phyloP scores from a whole-genome alignment of 2,329 filamentous ascomycete species.

The Sordariomycetes sp. region DNA sequence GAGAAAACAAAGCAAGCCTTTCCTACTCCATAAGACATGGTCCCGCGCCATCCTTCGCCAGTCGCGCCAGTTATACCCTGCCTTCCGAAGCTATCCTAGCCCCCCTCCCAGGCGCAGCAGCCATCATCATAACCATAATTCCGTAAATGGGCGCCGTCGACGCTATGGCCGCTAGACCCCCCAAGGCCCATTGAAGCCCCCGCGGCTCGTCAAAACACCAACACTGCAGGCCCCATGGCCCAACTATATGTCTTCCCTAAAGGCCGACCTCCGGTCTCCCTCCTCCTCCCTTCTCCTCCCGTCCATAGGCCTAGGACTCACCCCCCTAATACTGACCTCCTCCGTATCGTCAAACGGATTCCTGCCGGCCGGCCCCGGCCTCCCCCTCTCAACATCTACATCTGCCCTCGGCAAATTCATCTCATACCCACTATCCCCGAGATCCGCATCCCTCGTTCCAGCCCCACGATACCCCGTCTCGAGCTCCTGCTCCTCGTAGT shows the following conservation, averaged over 20 bases:
- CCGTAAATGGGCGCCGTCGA: too few relatives aligned
- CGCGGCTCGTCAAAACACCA: neutral
- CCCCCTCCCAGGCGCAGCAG: neutral
- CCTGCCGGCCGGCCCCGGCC: conserved; percentile 11
- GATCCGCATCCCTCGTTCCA: conserved; percentile 8
- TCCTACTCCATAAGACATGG: neutral
- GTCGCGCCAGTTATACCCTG: neutral
- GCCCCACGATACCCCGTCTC: conserved; percentile 17
- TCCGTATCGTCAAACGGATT: conserved; percentile 62
- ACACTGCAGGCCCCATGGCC: neutral
- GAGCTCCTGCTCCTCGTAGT: conserved; percentile 25
- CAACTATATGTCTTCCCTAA: conserved; percentile 51
- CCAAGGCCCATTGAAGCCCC: neutral
- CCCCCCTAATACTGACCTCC: conserved; percentile 51
- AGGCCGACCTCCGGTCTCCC: conserved; percentile 47
- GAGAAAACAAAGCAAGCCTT: neutral
- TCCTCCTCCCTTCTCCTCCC: conserved; percentile 19
- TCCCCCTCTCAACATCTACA: conserved; percentile 17
- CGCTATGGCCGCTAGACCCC: too few relatives aligned
- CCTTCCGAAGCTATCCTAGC: neutral
- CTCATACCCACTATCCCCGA: conserved; percentile 29
- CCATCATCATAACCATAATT: too few relatives aligned
- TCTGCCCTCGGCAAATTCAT: conserved; percentile 33
- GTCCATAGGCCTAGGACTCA: conserved; percentile 64
- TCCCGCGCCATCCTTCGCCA: neutral